These are phyloP conservation scores for Neltuma alba DNA, from an alignment of 306 rosid species.

Conservation along the genomic window DNA sequence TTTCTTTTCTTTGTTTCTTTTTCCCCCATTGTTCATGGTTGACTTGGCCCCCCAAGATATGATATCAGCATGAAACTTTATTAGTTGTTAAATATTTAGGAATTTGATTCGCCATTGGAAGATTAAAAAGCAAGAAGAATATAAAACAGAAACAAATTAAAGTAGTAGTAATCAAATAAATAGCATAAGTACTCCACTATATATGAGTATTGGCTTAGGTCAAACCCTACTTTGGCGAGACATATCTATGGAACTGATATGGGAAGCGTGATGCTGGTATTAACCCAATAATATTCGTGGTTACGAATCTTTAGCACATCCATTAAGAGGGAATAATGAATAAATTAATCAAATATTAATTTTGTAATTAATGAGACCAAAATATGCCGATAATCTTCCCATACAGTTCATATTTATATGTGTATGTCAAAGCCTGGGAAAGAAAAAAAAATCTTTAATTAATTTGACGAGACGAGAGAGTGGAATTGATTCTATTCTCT, in stretches of 20 bases:
- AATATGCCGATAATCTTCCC: background rate
- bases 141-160: conserved; percentile 26
- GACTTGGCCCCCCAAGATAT: conserved; percentile 45
- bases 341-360: background rate
- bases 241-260: background rate
- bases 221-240: conserved; percentile 44
- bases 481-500: conserved; percentile 7
- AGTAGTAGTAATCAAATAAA: background rate
- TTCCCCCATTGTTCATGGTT: conserved; percentile 41
- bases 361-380: background rate
- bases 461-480: background rate
- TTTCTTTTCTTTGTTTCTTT: conserved; percentile 27
- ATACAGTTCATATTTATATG: background rate
- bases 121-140: conserved; percentile 33
- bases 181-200: conserved; percentile 33
- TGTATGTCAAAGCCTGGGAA: background rate
- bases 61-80: conserved; percentile 1
- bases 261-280: conserved; percentile 38
- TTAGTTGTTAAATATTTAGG: conserved; percentile 8
- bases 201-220: conserved; percentile 43
- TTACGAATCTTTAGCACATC: conserved; percentile 24
- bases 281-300: conserved; percentile 18
- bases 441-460: background rate
- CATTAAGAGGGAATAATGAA: conserved; percentile 32
- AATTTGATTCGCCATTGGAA: conserved; percentile 37